Percentiles rank a stretch among this genome's conserved stretches.
phyloP scores from a whole-genome alignment of 257 asterid species.

The Echites panduratus region DNA sequence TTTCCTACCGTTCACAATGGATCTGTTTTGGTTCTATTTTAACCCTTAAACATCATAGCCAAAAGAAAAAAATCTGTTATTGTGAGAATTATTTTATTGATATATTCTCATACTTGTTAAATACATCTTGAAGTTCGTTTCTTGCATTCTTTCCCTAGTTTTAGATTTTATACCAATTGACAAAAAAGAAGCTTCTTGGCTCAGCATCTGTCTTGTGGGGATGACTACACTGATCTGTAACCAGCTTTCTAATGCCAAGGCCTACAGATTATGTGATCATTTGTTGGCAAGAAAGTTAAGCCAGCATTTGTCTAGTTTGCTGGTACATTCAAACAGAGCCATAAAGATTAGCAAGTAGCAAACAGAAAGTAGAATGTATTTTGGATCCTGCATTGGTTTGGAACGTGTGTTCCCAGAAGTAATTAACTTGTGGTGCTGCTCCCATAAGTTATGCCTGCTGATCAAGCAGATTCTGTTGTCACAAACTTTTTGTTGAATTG shows the following conservation, averaged over 20 bases:
- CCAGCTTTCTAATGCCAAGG: neutral
- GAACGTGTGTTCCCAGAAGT: too few relatives aligned
- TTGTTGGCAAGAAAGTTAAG: neutral
- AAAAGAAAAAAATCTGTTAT: neutral
- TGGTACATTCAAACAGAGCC: too few relatives aligned
- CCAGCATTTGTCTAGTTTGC: neutral
- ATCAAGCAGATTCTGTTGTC: neutral
- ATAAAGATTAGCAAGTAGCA: too few relatives aligned
- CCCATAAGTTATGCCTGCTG: neutral
- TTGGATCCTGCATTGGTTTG: too few relatives aligned
- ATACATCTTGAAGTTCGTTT: neutral
- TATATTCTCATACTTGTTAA: neutral
- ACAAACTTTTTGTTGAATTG: neutral
- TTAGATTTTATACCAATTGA: neutral
- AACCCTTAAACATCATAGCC: neutral
- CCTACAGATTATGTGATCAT: neutral
- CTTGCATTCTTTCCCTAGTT: neutral
- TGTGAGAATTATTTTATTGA: neutral
- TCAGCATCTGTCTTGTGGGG: neutral
- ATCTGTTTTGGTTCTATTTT: neutral
- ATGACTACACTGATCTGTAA: neutral
- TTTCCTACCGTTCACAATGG: constrained; percentile 6
- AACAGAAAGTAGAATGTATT: too few relatives aligned
- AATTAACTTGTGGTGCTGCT: neutral
- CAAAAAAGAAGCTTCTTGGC: neutral